Evolutionary conservation across 1,284 basidiomycete genomes (phyloP).

Genomic region (Schizopora paradoxa): DNA sequence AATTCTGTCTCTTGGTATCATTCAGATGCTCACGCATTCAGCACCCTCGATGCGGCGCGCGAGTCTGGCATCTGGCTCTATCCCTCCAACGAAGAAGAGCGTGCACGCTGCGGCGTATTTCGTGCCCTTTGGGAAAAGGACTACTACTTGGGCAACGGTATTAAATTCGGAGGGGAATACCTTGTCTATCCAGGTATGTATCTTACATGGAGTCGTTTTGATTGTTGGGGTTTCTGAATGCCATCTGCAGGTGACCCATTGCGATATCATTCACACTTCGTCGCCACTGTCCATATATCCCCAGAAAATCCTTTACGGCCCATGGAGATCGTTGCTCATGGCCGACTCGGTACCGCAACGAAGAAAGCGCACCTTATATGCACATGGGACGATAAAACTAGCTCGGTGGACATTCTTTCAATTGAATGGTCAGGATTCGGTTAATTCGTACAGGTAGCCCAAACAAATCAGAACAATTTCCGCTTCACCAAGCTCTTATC

Average conservation of each 20-base stretch:
- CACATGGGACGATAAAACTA: slow-evolving; percentile 72
- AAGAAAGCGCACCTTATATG: slow-evolving; percentile 95
- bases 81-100: slow-evolving; percentile 59
- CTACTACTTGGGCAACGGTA: slow-evolving; percentile 80
- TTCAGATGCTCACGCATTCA: slow-evolving; percentile 37
- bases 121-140: slow-evolving; percentile 75
- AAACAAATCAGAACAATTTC: slow-evolving; percentile 5
- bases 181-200: slow-evolving; percentile 88
- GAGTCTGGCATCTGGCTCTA: slow-evolving; percentile 73
- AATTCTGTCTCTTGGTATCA: slow-evolving; percentile 58
- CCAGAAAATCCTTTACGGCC: slow-evolving; percentile 61
- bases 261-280: slow-evolving; percentile 96
- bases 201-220: not conserved
- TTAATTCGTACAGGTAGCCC: slow-evolving; percentile 29
- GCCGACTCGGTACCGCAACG: slow-evolving; percentile 92
- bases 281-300: slow-evolving; percentile 73
- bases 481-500: slow-evolving; percentile 28
- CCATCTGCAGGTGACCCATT: slow-evolving; percentile 77
- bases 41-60: slow-evolving; percentile 56
- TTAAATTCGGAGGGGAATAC: slow-evolving; percentile 95
- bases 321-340: slow-evolving; percentile 93
- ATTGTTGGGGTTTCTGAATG: slow-evolving; percentile 3
- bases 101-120: slow-evolving; percentile 76
- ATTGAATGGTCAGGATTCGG: slow-evolving; percentile 94
- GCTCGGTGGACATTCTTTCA: slow-evolving; percentile 70